These are phyloP conservation scores for Phragmites australis DNA, from an alignment of 176 grass and related monocot genomes.

Conservation along the genomic window DNA sequence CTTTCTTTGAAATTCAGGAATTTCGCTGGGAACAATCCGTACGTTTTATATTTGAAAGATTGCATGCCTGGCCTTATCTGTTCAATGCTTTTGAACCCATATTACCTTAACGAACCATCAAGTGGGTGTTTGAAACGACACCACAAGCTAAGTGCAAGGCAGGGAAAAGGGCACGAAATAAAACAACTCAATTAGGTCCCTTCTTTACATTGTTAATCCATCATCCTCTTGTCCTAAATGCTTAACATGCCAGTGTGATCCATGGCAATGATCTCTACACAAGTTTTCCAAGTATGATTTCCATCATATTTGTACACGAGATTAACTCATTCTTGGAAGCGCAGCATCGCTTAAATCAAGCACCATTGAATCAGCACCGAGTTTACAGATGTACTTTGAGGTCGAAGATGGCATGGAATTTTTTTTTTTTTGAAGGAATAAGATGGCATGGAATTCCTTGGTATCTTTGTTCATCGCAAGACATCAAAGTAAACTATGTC, in stretches of 20 bases:
- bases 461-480: not conserved
- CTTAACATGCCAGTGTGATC: not conserved
- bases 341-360: not conserved
- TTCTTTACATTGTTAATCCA: not conserved
- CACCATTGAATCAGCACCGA: not conserved
- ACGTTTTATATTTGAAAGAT: not conserved
- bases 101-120: not conserved
- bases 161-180: not conserved
- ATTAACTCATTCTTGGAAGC: not conserved
- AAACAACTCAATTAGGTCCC: not conserved
- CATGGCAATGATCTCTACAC: no score
- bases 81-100: constrained; percentile 9
- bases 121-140: not conserved
- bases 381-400: no score
- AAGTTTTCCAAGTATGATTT: no score
- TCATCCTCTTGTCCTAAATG: not conserved
- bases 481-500: not conserved
- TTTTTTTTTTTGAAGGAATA: not conserved
- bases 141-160: not conserved
- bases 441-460: not conserved
- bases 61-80: not conserved
- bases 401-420: not conserved
- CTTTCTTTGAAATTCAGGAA: no score
- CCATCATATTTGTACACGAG: not conserved
- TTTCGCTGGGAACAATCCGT: not conserved